A percentile compares a stretch with the other conserved stretches of the same genome.
phyloP scores from a whole-genome alignment of 768 basidiomycete genomes.

The Solioccasus polychromus region DNA sequence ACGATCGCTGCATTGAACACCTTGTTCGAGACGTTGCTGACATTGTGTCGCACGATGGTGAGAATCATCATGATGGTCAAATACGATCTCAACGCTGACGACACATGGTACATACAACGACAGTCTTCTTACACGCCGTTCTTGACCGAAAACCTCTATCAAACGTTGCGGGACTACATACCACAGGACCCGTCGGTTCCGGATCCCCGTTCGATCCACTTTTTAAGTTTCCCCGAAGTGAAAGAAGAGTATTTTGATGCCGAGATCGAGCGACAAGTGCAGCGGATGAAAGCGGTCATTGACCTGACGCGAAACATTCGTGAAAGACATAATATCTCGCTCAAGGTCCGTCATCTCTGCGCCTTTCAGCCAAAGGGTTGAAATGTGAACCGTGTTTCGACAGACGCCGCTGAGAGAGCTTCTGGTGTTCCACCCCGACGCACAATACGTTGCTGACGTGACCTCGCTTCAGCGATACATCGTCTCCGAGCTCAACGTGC shows the following conservation, averaged over 20 bases:
- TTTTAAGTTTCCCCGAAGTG: conserved; percentile 89
- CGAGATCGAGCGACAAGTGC: conserved; percentile 90
- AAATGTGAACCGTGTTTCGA: background rate
- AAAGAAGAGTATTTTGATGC: conserved; percentile 94
- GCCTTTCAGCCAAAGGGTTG: background rate
- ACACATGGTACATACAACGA: background rate
- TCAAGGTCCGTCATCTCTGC: conserved; percentile 63
- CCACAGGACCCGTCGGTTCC: conserved; percentile 66
- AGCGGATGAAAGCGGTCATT: conserved; percentile 93
- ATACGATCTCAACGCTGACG: background rate
- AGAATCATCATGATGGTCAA: conserved; percentile 18
- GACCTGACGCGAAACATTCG: conserved; percentile 87
- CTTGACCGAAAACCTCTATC: conserved; percentile 95
- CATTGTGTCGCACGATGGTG: conserved; percentile 94
- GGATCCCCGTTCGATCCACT: conserved; percentile 92
- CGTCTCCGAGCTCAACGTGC: conserved; percentile 92
- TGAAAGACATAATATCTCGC: conserved; percentile 78
- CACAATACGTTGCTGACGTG: conserved; percentile 82
- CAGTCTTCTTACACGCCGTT: conserved; percentile 99
- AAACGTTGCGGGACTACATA: conserved; percentile 82
- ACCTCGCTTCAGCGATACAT: conserved; percentile 84
- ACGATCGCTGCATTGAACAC: conserved; percentile 89
- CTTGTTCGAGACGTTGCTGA: conserved; percentile 91
- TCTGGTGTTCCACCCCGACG: conserved; percentile 87
- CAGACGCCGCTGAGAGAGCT: conserved; percentile 93